Conservation (phyloP, 2,329 filamentous ascomycete species). For the Stagonosporopsis tanaceti region DNA sequence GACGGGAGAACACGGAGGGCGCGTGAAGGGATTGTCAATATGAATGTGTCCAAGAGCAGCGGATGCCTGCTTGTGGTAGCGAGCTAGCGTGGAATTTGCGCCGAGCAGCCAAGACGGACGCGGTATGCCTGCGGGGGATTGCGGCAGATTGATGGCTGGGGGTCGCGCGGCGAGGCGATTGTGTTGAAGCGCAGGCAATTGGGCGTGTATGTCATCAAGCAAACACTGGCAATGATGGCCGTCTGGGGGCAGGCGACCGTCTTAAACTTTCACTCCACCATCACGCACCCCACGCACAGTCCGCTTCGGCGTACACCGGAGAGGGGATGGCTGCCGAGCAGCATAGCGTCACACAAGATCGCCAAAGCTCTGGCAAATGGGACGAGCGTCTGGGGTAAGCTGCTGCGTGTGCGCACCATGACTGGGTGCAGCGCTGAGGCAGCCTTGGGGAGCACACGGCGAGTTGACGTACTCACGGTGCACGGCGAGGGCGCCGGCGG, state of each 20-base stretch:
- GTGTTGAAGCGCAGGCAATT: conserved; percentile 1
- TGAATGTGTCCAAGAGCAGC: conserved; percentile 29
- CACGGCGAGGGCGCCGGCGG: conserved; percentile 7
- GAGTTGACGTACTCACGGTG: conserved; percentile 11
- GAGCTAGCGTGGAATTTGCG: conserved; percentile 19
- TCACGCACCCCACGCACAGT: conserved; percentile 11
- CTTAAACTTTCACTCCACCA: background rate
- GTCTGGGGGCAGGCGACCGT: conserved; percentile 1
- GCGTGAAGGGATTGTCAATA: conserved; percentile 30
- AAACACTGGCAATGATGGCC: background rate
- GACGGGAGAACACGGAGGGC: conserved; percentile 40
- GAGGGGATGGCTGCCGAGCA: conserved; percentile 14
- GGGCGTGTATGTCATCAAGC: background rate
- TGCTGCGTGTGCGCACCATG: conserved; percentile 15
- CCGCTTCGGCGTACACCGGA: conserved; percentile 17
- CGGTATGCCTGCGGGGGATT: conserved; percentile 4
- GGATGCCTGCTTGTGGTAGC: conserved; percentile 24
- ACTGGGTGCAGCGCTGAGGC: conserved; percentile 24
- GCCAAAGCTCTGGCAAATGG: conserved; percentile 25
- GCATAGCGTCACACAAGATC: conserved; percentile 20
- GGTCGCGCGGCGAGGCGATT: background rate
- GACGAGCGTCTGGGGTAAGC: conserved; percentile 26
- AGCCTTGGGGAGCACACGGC: conserved; percentile 3
- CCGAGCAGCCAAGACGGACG: background rate
- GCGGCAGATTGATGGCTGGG: background rate